phyloP scores from a whole-genome alignment of 352 stramenopile genomes.

The Globisporangium splendens region DNA sequence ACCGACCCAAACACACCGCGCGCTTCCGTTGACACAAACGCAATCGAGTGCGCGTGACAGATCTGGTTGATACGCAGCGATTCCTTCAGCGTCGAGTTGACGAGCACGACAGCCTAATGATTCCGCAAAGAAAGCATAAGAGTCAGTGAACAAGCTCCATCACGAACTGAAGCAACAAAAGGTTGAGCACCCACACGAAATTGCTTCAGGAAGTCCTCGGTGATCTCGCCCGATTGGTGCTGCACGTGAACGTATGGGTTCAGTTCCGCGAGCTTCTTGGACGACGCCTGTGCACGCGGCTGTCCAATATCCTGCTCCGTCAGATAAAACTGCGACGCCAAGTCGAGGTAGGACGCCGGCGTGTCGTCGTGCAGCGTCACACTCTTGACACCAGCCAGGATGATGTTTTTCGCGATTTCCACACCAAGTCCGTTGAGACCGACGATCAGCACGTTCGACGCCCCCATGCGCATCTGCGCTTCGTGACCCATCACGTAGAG shows the following conservation, averaged over 20 bases:
- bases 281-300: slow-evolving; percentile 81
- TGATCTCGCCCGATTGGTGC: slow-evolving; percentile 60
- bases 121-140: background rate
- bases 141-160: background rate
- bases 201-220: slow-evolving; percentile 57
- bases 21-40: slow-evolving; percentile 92
- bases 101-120: slow-evolving; percentile 74
- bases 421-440: slow-evolving; percentile 94
- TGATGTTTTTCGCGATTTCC: slow-evolving; percentile 99
- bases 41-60: slow-evolving; percentile 81
- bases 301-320: slow-evolving; percentile 83
- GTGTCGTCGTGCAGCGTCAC: slow-evolving; percentile 95
- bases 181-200: slow-evolving; percentile 62
- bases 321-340: slow-evolving; percentile 97
- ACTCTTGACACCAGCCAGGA: slow-evolving; percentile 93
- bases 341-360: slow-evolving; percentile 78
- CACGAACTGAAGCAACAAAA: background rate
- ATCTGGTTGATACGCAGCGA: slow-evolving; percentile 77
- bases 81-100: slow-evolving; percentile 72
- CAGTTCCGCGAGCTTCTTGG: slow-evolving; percentile 91
- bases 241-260: slow-evolving; percentile 95
- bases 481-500: slow-evolving; percentile 99
- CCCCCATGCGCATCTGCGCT: slow-evolving; percentile 96
- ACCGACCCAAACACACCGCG: slow-evolving; percentile 93
- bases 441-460: slow-evolving; percentile 93